Conservation (phyloP, 192 early-diverging fungal species). For the Backusella morwellensis region DNA sequence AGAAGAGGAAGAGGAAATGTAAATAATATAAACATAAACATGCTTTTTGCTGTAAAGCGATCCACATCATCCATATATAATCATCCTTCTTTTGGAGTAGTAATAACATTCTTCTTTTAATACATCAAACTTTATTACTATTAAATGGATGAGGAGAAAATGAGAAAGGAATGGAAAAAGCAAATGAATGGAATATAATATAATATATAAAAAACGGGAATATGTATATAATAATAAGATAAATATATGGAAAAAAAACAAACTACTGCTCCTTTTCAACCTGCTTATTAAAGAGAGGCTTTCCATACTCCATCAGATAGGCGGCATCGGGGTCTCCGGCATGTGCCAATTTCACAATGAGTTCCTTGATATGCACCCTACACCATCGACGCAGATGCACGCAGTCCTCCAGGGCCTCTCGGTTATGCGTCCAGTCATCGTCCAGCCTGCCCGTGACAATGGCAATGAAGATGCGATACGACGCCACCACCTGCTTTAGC, state of each 20-base stretch:
- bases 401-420: conserved; percentile 19
- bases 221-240: neutral
- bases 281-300: conserved; percentile 4
- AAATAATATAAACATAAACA: neutral
- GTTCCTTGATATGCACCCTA: conserved; percentile 4
- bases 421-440: neutral
- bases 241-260: neutral
- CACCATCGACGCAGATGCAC: conserved; percentile 25
- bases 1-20: neutral
- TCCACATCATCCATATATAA: neutral
- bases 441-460: conserved; percentile 14
- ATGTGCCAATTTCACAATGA: conserved; percentile 2
- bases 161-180: neutral
- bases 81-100: neutral
- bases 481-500: conserved; percentile 30
- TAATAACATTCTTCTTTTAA: neutral
- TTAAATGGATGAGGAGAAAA: neutral
- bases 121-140: neutral
- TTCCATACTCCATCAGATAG: conserved; percentile 22
- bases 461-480: conserved; percentile 37
- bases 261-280: neutral
- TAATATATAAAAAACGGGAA: neutral
- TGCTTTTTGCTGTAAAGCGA: neutral
- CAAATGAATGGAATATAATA: too few relatives aligned
- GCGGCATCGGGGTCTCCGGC: conserved; percentile 4